Evolutionary conservation across 441 rosid genomes (phyloP), one percentile per base, ranked within the genome.

Genomic region (Arabidopsis hybrid): DNA sequence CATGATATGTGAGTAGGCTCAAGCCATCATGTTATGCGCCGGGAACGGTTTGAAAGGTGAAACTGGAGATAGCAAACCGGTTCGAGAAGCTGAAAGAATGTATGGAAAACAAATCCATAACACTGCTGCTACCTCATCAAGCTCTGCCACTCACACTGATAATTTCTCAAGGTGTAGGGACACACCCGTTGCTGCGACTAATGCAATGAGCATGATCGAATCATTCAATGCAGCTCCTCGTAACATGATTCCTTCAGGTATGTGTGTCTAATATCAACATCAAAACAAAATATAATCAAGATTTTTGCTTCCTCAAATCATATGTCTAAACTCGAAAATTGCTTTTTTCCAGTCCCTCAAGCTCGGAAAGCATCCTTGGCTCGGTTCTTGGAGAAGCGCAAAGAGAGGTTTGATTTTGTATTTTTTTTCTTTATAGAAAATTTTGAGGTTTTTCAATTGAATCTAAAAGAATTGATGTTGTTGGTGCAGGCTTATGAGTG

Each of bases 361-460:
- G 91, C 91, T 63, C 91, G 96, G 2, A 85, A 89, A 78, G 99
- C 97, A 29, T 94, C 99, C 7, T 76, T 94, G 82, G 97, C 97
- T 76, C 80, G 92, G 58, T 95, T 95, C 83, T 80, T 95, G 83
- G 97, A 95, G 87, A 92, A 90, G 83, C 96, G 99, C 82, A 93
- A 89, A 80, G 93, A 90, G 82, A 93, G 95, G 98, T 89, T 55
- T 47, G 85, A 47, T n/a, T 21, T 21, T 21, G 47, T 9, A 7
- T 73, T 5, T 34, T 3, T 14, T 14, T 0, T 29, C 36, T 46
- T 50, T 3, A n/a, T 26, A 36, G 32, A 17, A 60, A 26, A 21
- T 21, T 7, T 71, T 57, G 69, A 32, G 36, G 26, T 49, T 60
- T 51, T 68, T 2, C 1, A n/a, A 21, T 36, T 71, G 39, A 16